Evolutionary conservation across 108 stramenopile species (phyloP), one percentile per base, ranked within the genome.

Genomic region (Pseudonitzschia multiseries): DNA sequence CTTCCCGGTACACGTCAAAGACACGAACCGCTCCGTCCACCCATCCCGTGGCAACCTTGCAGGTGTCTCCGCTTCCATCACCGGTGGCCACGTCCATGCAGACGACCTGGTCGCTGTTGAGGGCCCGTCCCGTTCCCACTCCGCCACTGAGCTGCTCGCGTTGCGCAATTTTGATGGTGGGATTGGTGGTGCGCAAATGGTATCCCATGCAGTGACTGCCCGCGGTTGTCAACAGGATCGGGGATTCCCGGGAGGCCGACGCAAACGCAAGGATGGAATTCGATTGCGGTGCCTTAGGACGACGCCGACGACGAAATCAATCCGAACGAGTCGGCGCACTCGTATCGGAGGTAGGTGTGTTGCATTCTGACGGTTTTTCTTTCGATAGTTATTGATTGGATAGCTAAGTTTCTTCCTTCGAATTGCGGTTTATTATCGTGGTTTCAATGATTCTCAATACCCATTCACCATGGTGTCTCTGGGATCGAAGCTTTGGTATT

Each of bases 311-410:
- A 76, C 31, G 74, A 71, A 20, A 88, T 69, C 46, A 94, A 75
- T 1, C 90, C 91, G 72, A 94, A 94, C 28, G 89, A 81, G 77
- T 94, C 93, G 46, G 90, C 93, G 66, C 93, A 94, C 75, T 94
- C 93, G 79, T 92, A 94, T 62, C 93, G 86, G 32, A 94, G 84
- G 79, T 94, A 94, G 18, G 90, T 94, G 65, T 89, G 90, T 57
- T 92, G 83, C 87, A 89, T 92, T 15, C 44, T 50, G 14, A 1
- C 13, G 46, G 18, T 2, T 1, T 48, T 48, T 48, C 46, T 3
- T 14, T 18, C 46, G 14, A 48, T 48, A 10, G 17, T 18, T 18
- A 3, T 48, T 10, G 13, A 10, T 2, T 36, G 36, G 6, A 6
- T 2, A 14, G 46, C 12, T 48, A 1, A 10, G 12, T 48, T 18